A percentile compares a stretch with the other conserved stretches of the same genome.
These are phyloP conservation scores for Picocystis salinarum DNA, from an alignment of 139 green algal genomes.

Conservation along the genomic window DNA sequence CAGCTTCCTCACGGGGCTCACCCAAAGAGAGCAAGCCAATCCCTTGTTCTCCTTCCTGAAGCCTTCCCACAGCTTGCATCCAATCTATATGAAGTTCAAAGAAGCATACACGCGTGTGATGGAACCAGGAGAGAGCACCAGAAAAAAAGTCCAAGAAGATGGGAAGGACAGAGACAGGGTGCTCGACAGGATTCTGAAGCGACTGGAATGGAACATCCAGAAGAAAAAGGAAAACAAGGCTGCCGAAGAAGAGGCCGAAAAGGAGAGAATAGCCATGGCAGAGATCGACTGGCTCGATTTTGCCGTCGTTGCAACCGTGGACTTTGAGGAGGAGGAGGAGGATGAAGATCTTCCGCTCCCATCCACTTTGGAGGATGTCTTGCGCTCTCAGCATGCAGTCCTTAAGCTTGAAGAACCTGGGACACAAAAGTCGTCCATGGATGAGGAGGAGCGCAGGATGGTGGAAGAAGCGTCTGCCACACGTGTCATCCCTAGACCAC, in stretches of 20 bases:
- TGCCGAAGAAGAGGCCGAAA: constrained; percentile 46
- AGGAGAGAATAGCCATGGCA: constrained; percentile 71
- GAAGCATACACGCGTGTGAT: constrained; percentile 85
- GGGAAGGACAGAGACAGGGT: constrained; percentile 14
- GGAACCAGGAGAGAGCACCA: constrained; percentile 34
- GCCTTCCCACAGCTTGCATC: constrained; percentile 79
- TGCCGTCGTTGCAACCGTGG: constrained; percentile 87
- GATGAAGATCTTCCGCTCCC: constrained; percentile 71
- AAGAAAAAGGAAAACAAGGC: constrained; percentile 46
- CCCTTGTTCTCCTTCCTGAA: constrained; percentile 88
- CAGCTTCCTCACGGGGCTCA: constrained; percentile 43
- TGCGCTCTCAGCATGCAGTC: constrained; percentile 13
- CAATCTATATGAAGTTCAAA: constrained; percentile 76
- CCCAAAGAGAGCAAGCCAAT: constrained; percentile 43
- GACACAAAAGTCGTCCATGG: constrained; percentile 2
- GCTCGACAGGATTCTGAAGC: constrained; percentile 57
- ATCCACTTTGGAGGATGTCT: constrained; percentile 59
- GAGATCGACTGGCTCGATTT: constrained; percentile 95
- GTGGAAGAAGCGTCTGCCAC: constrained; percentile 3
- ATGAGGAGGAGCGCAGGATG: constrained; percentile 8
- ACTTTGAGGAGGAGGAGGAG: constrained; percentile 82
- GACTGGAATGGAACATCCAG: constrained; percentile 77
- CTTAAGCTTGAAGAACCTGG: constrained; percentile 6
- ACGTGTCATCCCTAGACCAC: neutral
- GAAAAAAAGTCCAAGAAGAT: constrained; percentile 40